Base-by-base conservation (phyloP, 2,329 filamentous ascomycete species). In the Fusarium denticulatum region DNA sequence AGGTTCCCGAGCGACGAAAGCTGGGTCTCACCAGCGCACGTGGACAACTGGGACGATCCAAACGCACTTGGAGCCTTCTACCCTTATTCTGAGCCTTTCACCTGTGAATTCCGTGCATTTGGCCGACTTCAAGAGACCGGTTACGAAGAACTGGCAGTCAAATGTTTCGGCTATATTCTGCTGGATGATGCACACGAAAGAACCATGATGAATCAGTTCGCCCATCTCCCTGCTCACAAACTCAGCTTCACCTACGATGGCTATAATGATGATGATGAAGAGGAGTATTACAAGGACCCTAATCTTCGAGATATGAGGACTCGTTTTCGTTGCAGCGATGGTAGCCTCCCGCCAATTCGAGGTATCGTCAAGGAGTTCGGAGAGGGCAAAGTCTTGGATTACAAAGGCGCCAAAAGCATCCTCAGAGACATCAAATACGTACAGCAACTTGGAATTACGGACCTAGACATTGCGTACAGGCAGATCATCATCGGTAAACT, bases 401-500 rank as follows among this genome's bases (percentile, higher is more conserved):
- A 53, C 34, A 53, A 16, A 53, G 11, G 34, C 20, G 50, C 50
- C 34, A 53, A 39, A 39, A 39, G 50, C 11, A 26, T 39, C 20
- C 50, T 53, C 24, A 22, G 34, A 28, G 50, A 53, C 24, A 53
- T 39, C 20, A 53, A 53, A 39, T 22, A 39, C 18, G 26, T 53
- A 28, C 50, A 53, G 11, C 34, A 39, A 28, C 61, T 64, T 28
- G 61, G 61, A 6, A 61, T 61, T 13, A 47, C 47, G 7, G 11
- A 40, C 13, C 36, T 64, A 11, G 61, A 64, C 7, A 5, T 64
- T 20, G 20, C 42, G 20, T 12, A 50, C 37, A 20, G 66, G 20
- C 76, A 80, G 46, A 11, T 77, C 16, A 64, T 78, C 59, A 60
- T 53, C 60, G 64, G 71, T 55, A 79, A 78, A 47, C 5, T 77